These are phyloP conservation scores for Usnea hakonensis DNA, from an alignment of 495 filamentous ascomycete genomes.

Conservation along the genomic window DNA sequence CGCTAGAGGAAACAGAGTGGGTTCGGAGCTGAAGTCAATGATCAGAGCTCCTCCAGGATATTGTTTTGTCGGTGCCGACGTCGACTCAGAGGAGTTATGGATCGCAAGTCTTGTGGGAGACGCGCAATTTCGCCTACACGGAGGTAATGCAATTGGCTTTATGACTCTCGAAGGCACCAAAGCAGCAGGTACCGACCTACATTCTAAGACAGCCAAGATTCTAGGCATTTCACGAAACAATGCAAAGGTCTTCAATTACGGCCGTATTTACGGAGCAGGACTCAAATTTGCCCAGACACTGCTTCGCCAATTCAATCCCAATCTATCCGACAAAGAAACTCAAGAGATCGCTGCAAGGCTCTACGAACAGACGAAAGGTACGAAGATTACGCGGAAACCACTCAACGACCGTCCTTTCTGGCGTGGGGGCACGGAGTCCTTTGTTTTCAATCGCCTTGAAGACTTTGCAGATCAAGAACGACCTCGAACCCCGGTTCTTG, in stretches of 20 bases:
- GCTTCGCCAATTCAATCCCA: slow-evolving; percentile 86
- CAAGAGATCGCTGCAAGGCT: slow-evolving; percentile 66
- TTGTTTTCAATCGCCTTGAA: slow-evolving; percentile 97
- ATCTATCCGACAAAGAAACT: slow-evolving; percentile 67
- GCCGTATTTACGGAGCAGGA: slow-evolving; percentile 94
- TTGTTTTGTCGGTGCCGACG: slow-evolving; percentile 91
- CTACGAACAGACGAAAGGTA: slow-evolving; percentile 84
- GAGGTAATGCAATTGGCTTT: slow-evolving; percentile 94
- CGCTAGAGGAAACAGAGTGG: slow-evolving; percentile 89
- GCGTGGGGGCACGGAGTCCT: slow-evolving; percentile 92
- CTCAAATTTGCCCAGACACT: slow-evolving; percentile 86
- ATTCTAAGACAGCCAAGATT: slow-evolving; percentile 87
- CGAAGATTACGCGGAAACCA: slow-evolving; percentile 60
- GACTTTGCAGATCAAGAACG: slow-evolving; percentile 92
- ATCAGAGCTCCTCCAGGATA: slow-evolving; percentile 86
- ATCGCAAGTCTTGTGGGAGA: slow-evolving; percentile 95
- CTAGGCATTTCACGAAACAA: slow-evolving; percentile 89
- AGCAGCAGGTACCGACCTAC: slow-evolving; percentile 84
- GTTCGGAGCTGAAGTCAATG: slow-evolving; percentile 96
- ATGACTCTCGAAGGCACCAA: slow-evolving; percentile 98
- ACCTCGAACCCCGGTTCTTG: slow-evolving; percentile 88
- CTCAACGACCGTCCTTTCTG: slow-evolving; percentile 75
- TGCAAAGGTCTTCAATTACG: slow-evolving; percentile 98
- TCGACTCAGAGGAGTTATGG: slow-evolving; percentile 98
- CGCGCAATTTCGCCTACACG: slow-evolving; percentile 85